Conservation (phyloP, 352 stramenopile genomes). For the Chrysophaeum taylorii region DNA sequence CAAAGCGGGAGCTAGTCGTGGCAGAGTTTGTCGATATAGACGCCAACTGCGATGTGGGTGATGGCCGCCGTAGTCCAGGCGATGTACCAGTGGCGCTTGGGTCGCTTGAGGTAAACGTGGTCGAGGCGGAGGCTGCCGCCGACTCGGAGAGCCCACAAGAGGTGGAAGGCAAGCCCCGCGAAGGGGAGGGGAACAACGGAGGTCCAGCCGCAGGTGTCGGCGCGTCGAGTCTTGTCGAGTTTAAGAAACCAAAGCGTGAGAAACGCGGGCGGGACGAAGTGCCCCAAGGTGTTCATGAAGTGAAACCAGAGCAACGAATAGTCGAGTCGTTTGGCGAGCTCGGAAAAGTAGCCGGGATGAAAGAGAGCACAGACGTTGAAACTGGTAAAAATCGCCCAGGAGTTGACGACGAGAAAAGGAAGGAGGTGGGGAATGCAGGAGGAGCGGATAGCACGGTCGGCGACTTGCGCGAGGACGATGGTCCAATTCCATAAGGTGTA, state of each 20-base stretch:
- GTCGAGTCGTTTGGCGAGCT: not conserved
- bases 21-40: not conserved
- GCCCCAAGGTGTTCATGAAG: not conserved
- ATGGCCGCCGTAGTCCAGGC: not conserved
- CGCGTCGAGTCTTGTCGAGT: not conserved
- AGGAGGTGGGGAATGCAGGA: not conserved
- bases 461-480: not conserved
- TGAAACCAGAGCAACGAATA: not conserved
- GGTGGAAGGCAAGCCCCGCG: not conserved
- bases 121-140: not conserved
- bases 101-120: slow-evolving; percentile 5
- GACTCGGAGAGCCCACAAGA: not conserved
- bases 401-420: not conserved
- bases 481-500: slow-evolving; percentile 4
- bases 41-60: not conserved
- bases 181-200: not conserved
- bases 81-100: not conserved
- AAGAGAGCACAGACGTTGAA: not conserved
- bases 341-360: not conserved
- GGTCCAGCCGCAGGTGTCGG: not conserved
- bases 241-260: not conserved
- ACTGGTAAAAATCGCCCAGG: not conserved
- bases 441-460: not conserved
- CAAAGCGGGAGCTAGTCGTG: too few species aligned
- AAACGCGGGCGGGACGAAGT: not conserved